These are phyloP conservation scores for Hibiscus mutabilis DNA, from an alignment of 345 rosid species.

Conservation along the genomic window DNA sequence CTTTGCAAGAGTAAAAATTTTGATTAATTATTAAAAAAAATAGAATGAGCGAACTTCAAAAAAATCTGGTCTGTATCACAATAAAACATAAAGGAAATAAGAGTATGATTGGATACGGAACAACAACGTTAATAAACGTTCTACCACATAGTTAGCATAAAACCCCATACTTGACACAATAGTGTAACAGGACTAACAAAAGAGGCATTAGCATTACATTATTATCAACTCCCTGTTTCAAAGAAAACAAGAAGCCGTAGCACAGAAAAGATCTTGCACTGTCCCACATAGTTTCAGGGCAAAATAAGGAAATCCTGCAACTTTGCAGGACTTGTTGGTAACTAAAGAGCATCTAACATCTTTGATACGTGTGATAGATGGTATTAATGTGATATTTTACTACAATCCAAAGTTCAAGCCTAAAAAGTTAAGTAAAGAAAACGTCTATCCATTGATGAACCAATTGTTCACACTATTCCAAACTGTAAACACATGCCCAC, in stretches of 20 bases:
- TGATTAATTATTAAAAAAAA: background rate
- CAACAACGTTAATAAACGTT: background rate
- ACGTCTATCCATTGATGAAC: background rate
- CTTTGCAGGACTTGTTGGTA: background rate
- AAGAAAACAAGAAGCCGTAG: background rate
- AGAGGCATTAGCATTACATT: background rate
- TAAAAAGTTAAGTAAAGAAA: background rate
- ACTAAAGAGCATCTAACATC: background rate
- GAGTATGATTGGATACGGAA: background rate
- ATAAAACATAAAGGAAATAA: background rate
- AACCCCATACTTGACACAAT: background rate
- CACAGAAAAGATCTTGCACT: background rate
- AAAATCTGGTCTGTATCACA: background rate
- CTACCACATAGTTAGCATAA: background rate
- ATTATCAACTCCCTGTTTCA: background rate
- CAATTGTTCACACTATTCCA: background rate
- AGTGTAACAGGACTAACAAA: background rate
- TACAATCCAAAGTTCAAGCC: background rate
- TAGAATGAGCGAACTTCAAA: background rate
- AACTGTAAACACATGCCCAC: background rate
- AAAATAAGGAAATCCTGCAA: background rate
- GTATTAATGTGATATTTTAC: background rate
- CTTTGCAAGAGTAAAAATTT: background rate
- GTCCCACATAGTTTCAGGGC: background rate
- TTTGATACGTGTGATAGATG: background rate